Evolutionary conservation across 2,329 filamentous ascomycete species (phyloP).

Genomic region (Phoma sp.): DNA sequence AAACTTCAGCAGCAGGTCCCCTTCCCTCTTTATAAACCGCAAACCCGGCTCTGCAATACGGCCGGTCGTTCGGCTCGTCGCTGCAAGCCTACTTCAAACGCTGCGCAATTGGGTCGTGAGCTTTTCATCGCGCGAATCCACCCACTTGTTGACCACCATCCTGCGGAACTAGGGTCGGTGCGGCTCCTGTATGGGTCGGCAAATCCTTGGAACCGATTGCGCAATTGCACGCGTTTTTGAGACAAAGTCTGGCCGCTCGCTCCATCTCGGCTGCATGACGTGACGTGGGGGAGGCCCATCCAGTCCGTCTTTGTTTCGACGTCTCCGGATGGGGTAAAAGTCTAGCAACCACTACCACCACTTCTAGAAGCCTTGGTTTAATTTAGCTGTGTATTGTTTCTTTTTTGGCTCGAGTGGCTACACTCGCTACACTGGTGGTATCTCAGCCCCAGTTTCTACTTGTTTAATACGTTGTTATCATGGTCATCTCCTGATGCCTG

Average conservation of each 20-base stretch:
- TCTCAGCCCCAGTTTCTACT: conserved; percentile 28
- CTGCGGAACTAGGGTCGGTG: conserved; percentile 28
- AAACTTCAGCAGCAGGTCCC: not conserved
- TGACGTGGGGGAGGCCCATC: conserved; percentile 8
- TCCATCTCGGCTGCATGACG: conserved; percentile 6
- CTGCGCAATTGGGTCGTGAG: conserved; percentile 14
- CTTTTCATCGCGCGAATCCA: conserved; percentile 3
- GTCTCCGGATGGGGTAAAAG: conserved; percentile 13
- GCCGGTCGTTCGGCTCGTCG: conserved; percentile 20
- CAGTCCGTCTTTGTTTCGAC: conserved; percentile 1
- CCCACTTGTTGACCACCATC: conserved; percentile 17
- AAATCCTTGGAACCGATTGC: conserved; percentile 46
- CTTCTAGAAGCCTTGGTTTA: not conserved
- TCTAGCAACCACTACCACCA: not conserved
- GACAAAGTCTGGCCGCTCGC: conserved; percentile 15
- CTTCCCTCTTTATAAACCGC: conserved; percentile 9
- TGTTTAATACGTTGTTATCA: conserved; percentile 18
- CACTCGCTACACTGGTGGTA: conserved; percentile 20
- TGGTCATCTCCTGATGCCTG: conserved; percentile 11
- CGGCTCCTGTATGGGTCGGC: conserved; percentile 37
- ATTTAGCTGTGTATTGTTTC: too few relatives aligned
- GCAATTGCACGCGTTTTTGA: conserved; percentile 46
- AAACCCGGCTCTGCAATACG: conserved; percentile 4
- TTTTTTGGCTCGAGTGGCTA: conserved; percentile 7
- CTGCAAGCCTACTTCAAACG: conserved; percentile 5